A percentile compares a stretch with the other conserved stretches of the same genome.
phyloP scores from a whole-genome alignment of 441 rosid species.

The Populus trichocarpa region DNA sequence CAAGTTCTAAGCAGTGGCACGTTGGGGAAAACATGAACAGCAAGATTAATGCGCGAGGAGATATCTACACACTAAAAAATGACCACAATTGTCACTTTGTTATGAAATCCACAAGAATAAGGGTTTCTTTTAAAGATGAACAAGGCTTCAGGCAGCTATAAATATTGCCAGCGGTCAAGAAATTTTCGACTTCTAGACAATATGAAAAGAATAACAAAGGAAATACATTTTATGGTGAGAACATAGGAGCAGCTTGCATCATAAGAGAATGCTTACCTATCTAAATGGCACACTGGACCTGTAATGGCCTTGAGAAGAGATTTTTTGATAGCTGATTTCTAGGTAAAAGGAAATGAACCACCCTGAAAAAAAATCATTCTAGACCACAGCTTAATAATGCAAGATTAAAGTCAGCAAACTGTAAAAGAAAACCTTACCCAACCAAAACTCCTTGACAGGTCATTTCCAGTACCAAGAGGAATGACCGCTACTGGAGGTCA shows the following conservation, averaged over 20 bases:
- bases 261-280: conserved; percentile 46
- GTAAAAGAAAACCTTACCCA: conserved; percentile 56
- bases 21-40: neutral
- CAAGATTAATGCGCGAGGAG: neutral
- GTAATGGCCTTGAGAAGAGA: conserved; percentile 57
- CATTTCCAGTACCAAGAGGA: conserved; percentile 98
- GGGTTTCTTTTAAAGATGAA: neutral
- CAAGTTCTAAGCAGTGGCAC: neutral
- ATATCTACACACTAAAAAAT: neutral
- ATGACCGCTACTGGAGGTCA: conserved; percentile 88
- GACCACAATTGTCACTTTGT: neutral
- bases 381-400: conserved; percentile 17
- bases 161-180: neutral
- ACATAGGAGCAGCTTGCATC: neutral
- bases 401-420: conserved; percentile 9
- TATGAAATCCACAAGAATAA: neutral
- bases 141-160: neutral
- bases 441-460: conserved; percentile 89
- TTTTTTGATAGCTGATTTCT: conserved; percentile 89
- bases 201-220: neutral
- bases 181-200: neutral
- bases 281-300: conserved; percentile 62
- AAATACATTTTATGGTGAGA: neutral
- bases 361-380: conserved; percentile 51
- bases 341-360: conserved; percentile 89